These are phyloP conservation scores for Avicennia marina DNA, from an alignment of 257 asterid genomes.

Conservation along the genomic window DNA sequence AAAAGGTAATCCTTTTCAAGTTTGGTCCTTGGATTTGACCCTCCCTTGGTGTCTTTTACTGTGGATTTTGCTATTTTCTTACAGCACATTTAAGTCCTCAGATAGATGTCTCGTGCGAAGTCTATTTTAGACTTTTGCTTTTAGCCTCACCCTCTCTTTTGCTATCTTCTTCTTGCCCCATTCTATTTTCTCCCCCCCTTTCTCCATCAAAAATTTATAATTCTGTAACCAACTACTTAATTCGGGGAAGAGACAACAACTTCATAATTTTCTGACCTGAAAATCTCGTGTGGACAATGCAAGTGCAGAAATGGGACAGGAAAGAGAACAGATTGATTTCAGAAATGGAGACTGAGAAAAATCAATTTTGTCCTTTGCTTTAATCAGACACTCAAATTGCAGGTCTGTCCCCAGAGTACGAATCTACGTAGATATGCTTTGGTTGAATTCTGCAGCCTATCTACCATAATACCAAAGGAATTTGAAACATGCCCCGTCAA, in stretches of 20 bases:
- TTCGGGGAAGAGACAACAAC: slow-evolving; percentile 24
- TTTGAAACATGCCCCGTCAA: too few relatives aligned
- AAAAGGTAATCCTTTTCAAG: slow-evolving; percentile 33
- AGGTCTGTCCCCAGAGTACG: too few relatives aligned
- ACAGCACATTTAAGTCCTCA: slow-evolving; percentile 36
- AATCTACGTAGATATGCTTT: too few relatives aligned
- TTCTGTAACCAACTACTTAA: slow-evolving; percentile 16
- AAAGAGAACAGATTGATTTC: too few relatives aligned
- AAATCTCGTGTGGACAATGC: too few relatives aligned
- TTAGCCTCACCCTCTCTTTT: slow-evolving; percentile 28
- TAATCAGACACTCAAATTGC: too few relatives aligned
- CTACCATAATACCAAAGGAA: too few relatives aligned
- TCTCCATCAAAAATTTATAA: slow-evolving; percentile 10
- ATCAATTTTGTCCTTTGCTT: too few relatives aligned
- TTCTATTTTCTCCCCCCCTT: slow-evolving; percentile 9
- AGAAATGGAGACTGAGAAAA: too few relatives aligned
- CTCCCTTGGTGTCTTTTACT: slow-evolving; percentile 47
- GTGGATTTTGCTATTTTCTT: slow-evolving; percentile 33
- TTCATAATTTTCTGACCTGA: too few relatives aligned
- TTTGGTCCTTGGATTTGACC: slow-evolving; percentile 67
- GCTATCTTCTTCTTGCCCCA: slow-evolving; percentile 30
- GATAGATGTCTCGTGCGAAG: slow-evolving; percentile 36
- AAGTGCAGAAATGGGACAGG: too few relatives aligned
- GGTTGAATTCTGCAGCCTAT: too few relatives aligned
- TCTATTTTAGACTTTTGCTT: slow-evolving; percentile 36